Percentiles rank a stretch among this genome's conserved stretches.
Evolutionary conservation across 2,329 filamentous ascomycete genomes (phyloP).

Genomic region (Ceratocystis ficicola): DNA sequence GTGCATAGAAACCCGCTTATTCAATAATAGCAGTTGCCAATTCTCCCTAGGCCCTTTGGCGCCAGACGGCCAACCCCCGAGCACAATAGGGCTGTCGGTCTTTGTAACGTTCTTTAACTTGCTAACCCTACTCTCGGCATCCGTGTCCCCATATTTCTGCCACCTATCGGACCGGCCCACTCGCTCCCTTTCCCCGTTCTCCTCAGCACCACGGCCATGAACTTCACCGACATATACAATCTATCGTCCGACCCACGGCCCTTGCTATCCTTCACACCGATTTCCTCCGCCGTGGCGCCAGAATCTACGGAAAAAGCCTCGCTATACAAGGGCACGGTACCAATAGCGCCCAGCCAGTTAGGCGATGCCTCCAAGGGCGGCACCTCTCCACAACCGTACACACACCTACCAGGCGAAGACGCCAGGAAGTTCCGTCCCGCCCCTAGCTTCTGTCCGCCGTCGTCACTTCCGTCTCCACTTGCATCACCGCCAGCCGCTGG

Average conservation of each 20-base stretch:
- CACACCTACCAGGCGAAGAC: neutral
- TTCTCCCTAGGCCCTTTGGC: no score
- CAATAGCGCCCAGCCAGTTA: neutral
- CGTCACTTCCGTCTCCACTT: neutral
- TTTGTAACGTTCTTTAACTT: no score
- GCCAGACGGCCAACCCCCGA: no score
- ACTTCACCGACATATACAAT: neutral
- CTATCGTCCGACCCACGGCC: neutral
- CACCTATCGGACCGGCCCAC: neutral
- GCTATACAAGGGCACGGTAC: neutral
- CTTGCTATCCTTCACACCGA: neutral
- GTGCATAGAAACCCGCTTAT: no score
- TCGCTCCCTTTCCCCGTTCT: neutral
- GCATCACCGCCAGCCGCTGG: neutral
- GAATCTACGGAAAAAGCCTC: neutral
- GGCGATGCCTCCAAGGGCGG: neutral
- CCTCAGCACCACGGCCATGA: neutral
- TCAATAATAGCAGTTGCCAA: no score
- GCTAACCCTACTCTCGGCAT: no score
- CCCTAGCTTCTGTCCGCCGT: neutral
- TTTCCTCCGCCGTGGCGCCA: neutral
- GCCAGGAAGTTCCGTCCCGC: neutral
- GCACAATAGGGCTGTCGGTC: no score
- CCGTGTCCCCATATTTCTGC: no score
- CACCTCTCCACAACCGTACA: neutral